Evolutionary conservation across 805 yeast genomes (phyloP).

Genomic region (Barnettozyma wickerhamii): DNA sequence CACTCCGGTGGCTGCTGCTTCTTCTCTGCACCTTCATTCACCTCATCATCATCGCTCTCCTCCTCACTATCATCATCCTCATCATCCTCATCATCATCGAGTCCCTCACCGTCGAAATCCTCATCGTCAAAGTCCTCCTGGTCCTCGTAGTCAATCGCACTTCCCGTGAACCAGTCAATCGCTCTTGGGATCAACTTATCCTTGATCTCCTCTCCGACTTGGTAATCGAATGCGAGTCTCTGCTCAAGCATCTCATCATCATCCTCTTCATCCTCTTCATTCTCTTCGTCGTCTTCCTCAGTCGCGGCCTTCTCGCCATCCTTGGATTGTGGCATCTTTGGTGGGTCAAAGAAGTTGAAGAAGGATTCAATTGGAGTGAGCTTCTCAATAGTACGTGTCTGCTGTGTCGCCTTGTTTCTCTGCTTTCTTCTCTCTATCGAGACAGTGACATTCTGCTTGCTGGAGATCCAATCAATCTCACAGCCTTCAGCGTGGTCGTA

Average conservation of each 20-base stretch:
- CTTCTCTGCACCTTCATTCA: constrained; percentile 31
- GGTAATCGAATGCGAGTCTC: constrained; percentile 87
- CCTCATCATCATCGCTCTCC: constrained; percentile 30
- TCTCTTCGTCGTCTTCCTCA: constrained; percentile 38
- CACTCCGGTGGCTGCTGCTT: constrained; percentile 17
- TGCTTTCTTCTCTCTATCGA: constrained; percentile 92
- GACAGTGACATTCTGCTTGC: constrained; percentile 80
- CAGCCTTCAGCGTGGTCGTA: constrained; percentile 96
- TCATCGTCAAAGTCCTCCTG: constrained; percentile 60
- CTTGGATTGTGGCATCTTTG: constrained; percentile 50
- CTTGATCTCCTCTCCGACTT: constrained; percentile 92
- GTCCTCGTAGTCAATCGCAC: constrained; percentile 78
- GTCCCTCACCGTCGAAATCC: too few species aligned
- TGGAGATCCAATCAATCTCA: constrained; percentile 77
- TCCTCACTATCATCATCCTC: constrained; percentile 38
- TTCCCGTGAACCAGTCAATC: constrained; percentile 97
- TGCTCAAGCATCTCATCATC: constrained; percentile 74
- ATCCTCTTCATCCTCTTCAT: constrained; percentile 54
- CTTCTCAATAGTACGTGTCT: constrained; percentile 93
- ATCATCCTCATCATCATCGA: constrained; percentile 33
- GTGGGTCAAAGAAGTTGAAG: constrained; percentile 95
- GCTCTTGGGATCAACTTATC: constrained; percentile 96
- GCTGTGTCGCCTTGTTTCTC: constrained; percentile 94
- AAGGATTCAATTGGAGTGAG: constrained; percentile 92
- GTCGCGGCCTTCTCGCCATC: constrained; percentile 32